A percentile compares a stretch with the other conserved stretches of the same genome.
These are phyloP conservation scores for Plasmodium fragile DNA, from an alignment of 169 alveolate species.

Conservation along the genomic window DNA sequence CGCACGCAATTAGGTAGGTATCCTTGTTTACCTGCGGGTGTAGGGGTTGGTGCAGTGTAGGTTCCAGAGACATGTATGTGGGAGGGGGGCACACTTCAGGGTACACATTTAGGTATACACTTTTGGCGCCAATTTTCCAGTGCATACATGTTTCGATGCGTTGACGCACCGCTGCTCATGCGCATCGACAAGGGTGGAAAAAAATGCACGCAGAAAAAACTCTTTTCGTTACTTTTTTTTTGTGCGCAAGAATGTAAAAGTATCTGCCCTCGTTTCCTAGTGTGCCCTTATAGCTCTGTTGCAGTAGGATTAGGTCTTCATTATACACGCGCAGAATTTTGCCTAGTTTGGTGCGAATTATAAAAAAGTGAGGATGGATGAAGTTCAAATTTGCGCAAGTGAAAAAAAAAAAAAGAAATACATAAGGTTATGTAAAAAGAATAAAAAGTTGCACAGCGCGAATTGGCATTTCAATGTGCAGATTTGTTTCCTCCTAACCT, in stretches of 20 bases:
- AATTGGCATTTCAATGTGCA: background rate
- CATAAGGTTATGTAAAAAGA: background rate
- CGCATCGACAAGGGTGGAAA: background rate
- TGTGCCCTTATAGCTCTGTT: constrained; percentile 49
- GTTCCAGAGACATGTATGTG: background rate
- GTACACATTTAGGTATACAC: background rate
- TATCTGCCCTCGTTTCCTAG: constrained; percentile 39
- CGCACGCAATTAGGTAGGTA: constrained; percentile 20
- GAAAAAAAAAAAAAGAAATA: background rate
- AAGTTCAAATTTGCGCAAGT: background rate
- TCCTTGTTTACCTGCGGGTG: constrained; percentile 16
- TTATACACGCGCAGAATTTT: constrained; percentile 30
- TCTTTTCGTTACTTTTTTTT: constrained; percentile 16
- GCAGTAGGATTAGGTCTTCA: constrained; percentile 26
- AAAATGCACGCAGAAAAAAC: constrained; percentile 1
- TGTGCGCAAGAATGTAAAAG: constrained; percentile 37
- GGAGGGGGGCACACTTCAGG: background rate
- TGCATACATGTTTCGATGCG: background rate
- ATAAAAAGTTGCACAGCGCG: background rate
- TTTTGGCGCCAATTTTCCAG: background rate
- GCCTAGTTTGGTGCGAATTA: background rate
- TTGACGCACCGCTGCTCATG: background rate
- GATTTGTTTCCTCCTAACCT: constrained; percentile 21
- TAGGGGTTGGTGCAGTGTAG: background rate
- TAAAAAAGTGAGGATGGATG: background rate